phyloP scores from a whole-genome alignment of 106 monocot genomes.

The Acorus gramineus region DNA sequence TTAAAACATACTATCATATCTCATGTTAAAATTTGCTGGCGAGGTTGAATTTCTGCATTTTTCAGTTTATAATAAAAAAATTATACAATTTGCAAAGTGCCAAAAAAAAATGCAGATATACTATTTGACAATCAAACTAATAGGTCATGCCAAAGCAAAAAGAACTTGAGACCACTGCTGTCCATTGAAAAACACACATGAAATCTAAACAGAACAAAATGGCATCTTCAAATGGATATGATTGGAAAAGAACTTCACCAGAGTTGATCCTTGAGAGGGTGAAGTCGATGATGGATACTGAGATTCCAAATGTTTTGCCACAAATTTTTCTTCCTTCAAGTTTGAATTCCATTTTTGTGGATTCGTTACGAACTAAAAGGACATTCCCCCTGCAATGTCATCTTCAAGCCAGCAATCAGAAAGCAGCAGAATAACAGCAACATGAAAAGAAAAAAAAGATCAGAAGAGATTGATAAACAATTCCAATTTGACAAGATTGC shows the following conservation, averaged over 20 bases:
- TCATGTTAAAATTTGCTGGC: no score
- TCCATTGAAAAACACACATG: no score
- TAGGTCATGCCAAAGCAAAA: no score
- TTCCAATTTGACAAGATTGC: slow-evolving; percentile 1
- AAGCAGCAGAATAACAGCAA: no score
- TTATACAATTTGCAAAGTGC: no score
- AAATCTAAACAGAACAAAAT: no score
- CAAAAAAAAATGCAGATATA: no score
- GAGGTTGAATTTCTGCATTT: no score
- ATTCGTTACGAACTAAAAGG: slow-evolving; percentile 53
- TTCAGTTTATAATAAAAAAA: no score
- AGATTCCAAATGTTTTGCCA: slow-evolving; percentile 58
- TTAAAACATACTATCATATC: not conserved
- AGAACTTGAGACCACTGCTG: no score
- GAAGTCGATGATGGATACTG: slow-evolving; percentile 84
- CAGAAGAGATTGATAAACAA: not conserved
- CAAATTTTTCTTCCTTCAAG: slow-evolving; percentile 56
- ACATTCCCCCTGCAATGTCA: slow-evolving; percentile 79
- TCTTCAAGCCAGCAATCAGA: slow-evolving; percentile 2
- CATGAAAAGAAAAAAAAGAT: slow-evolving; percentile 7
- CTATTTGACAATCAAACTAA: no score
- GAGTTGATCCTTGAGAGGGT: slow-evolving; percentile 93
- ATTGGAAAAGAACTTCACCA: slow-evolving; percentile 28
- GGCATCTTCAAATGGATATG: no score
- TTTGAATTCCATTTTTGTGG: slow-evolving; percentile 27